A percentile compares a stretch with the other conserved stretches of the same genome.
Evolutionary conservation across 176 grass and related monocot species (phyloP).

Genomic region (Pontederia crassipes): DNA sequence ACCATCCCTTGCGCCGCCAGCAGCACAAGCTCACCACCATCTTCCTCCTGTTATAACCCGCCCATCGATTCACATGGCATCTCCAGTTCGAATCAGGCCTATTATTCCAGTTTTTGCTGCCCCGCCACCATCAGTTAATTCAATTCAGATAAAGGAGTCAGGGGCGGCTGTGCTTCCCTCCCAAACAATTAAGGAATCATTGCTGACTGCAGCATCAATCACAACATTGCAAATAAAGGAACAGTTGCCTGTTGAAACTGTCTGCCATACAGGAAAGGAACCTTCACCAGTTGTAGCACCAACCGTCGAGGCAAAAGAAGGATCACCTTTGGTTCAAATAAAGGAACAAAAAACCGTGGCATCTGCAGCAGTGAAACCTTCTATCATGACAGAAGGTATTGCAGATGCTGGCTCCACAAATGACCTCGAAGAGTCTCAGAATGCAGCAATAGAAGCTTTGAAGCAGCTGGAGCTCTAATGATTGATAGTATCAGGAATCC

Average conservation of each 20-base stretch:
- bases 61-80: conserved; percentile 55
- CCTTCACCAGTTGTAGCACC: too few species aligned
- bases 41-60: conserved; percentile 59
- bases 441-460: background rate
- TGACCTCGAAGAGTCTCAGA: background rate
- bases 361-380: background rate
- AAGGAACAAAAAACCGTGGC: background rate
- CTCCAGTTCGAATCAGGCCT: conserved; percentile 72
- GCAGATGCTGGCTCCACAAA: background rate
- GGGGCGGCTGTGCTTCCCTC: background rate
- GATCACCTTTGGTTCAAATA: background rate
- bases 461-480: background rate
- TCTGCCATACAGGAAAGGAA: too few species aligned
- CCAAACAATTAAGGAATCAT: conserved; percentile 3
- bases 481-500: background rate
- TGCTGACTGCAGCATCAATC: background rate
- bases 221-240: background rate
- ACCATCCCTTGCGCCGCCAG: conserved; percentile 64
- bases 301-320: background rate
- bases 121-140: conserved; percentile 30
- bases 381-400: background rate
- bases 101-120: conserved; percentile 52
- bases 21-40: conserved; percentile 32
- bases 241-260: background rate
- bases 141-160: conserved; percentile 50